Evolutionary conservation across 768 basidiomycete species (phyloP).

Genomic region (Cubamyces sp.): DNA sequence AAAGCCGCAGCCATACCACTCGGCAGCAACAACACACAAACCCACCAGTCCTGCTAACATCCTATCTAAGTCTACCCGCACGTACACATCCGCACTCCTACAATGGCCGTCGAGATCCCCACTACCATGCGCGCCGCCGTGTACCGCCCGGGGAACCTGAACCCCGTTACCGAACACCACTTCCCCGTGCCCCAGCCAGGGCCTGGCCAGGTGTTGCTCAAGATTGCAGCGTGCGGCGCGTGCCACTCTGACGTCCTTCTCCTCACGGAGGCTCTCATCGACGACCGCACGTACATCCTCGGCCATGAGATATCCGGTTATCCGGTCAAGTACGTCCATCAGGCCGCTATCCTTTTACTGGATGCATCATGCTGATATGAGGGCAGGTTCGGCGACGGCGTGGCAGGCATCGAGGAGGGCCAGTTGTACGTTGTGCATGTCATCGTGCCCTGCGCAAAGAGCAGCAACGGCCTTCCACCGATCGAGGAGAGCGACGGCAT

Average conservation of each 20-base stretch:
- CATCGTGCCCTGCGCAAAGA: neutral
- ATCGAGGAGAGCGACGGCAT: neutral
- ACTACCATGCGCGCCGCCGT: neutral
- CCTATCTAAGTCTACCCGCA: neutral
- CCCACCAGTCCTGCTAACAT: neutral
- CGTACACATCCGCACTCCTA: no score
- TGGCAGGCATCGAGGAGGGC: neutral
- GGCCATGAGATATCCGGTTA: constrained; percentile 3
- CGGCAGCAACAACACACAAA: no score
- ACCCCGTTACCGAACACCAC: neutral
- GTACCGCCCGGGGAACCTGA: constrained; percentile 5
- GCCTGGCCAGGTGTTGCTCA: constrained; percentile 45
- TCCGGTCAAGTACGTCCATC: neutral
- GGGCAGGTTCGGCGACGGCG: neutral
- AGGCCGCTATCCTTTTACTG: neutral
- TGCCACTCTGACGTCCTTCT: constrained; percentile 1
- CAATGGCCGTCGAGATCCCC: neutral
- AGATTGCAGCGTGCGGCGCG: constrained; percentile 29
- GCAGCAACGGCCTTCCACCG: neutral
- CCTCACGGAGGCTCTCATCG: constrained; percentile 1
- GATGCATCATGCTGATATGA: neutral
- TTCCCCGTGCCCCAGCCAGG: constrained; percentile 38
- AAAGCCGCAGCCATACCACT: no score
- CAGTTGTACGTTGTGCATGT: constrained; percentile 7
- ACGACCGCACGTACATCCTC: neutral